These are phyloP conservation scores for Cladosporium austrohemisphaericum DNA, from an alignment of 2,329 filamentous ascomycete species.

Conservation along the genomic window DNA sequence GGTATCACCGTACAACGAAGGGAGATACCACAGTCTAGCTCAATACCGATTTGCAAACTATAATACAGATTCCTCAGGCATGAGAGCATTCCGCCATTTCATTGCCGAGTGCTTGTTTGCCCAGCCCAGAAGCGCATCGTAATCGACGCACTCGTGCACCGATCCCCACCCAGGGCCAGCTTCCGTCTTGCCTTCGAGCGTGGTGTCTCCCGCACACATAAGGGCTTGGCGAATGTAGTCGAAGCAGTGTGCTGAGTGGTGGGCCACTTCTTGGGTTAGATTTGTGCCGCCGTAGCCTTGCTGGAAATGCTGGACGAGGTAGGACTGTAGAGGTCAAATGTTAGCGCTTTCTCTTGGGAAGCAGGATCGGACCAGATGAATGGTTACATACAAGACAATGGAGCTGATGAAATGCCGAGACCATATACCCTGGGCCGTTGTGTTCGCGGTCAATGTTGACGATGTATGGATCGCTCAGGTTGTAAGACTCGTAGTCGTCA, in stretches of 20 bases:
- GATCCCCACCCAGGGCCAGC: constrained; percentile 12
- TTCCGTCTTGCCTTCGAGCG: constrained; percentile 22
- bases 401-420: constrained; percentile 29
- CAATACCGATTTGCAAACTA: too few species aligned
- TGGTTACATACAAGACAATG: constrained; percentile 25
- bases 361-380: too few species aligned
- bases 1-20: too few species aligned
- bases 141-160: constrained; percentile 13
- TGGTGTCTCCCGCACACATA: constrained; percentile 31
- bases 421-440: constrained; percentile 19
- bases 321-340: neutral
- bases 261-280: constrained; percentile 19
- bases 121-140: constrained; percentile 11
- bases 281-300: constrained; percentile 20
- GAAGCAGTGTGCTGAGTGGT: constrained; percentile 30
- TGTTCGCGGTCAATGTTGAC: constrained; percentile 5
- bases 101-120: constrained; percentile 12
- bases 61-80: constrained; percentile 6
- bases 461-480: constrained; percentile 13
- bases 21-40: too few species aligned
- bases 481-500: constrained; percentile 5
- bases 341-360: neutral
- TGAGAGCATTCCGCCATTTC: constrained; percentile 12
- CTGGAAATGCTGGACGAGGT: constrained; percentile 14
- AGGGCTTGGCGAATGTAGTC: constrained; percentile 31